A percentile compares a stretch with the other conserved stretches of the same genome.
Evolutionary conservation across 208 protist genomes (phyloP).

Genomic region (Acanthamoeba pearcei): DNA sequence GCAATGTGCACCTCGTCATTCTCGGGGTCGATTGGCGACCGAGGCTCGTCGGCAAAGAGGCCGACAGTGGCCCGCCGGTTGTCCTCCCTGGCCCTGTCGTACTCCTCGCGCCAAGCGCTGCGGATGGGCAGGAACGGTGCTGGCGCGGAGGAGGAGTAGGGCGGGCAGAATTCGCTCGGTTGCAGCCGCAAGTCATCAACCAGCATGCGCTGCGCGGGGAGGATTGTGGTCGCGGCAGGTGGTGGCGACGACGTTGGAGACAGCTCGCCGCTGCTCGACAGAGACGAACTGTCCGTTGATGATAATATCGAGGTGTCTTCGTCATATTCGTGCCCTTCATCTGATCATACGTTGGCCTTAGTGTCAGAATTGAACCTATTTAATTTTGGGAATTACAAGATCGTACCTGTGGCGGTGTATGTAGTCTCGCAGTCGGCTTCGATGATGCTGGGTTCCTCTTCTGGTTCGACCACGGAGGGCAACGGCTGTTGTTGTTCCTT

Average conservation of each 20-base stretch:
- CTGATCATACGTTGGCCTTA: not conserved
- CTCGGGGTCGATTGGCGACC: not conserved
- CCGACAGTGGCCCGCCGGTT: too few species aligned
- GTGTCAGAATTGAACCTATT: not conserved
- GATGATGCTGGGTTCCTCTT: conserved; percentile 1
- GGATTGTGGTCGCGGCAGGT: not conserved
- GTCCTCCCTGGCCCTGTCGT: not conserved
- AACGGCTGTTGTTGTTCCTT: not conserved
- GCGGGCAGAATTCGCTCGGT: not conserved
- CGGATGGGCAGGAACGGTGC: not conserved
- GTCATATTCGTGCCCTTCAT: not conserved
- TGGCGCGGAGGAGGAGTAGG: not conserved
- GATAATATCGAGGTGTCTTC: not conserved
- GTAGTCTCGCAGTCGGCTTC: not conserved
- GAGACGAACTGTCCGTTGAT: not conserved
- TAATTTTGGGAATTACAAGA: not conserved
- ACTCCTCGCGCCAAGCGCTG: not conserved
- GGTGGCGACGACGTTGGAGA: not conserved
- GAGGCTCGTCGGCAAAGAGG: not conserved
- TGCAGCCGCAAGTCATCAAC: not conserved
- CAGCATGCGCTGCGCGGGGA: not conserved
- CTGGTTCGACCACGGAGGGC: not conserved
- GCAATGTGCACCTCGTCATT: too few species aligned
- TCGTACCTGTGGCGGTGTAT: not conserved
- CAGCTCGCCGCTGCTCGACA: not conserved